Evolutionary conservation across 73 alveolate species (phyloP), one percentile per base, ranked within the genome.

Genomic region (Paramecium bursaria): DNA sequence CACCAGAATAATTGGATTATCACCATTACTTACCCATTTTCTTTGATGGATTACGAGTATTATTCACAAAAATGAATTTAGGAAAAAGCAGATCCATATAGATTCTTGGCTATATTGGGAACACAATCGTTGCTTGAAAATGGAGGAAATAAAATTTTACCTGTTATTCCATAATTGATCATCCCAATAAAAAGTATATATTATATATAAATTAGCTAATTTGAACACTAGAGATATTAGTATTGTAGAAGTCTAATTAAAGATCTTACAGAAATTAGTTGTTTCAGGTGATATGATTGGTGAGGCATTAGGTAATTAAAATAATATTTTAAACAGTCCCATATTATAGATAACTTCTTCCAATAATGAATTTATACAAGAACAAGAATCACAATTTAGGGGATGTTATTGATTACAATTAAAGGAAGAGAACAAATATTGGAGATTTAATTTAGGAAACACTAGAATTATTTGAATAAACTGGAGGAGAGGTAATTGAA

Each of bases 51-150:
- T 91, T 97, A 50, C 91, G 99, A 86, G 93, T 19, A 67, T 2
- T 0, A 35, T 75, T 57, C 76, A 90, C 50, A 49, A 52, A 75
- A 85, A 61, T 31, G 85, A 17, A 35, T 79, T 14, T 46, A 88
- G 35, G 99, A 97, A 86, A 96, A 95, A 88, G 95, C 95, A 46
- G 99, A 97, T 48, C 99, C 99, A 26, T 98, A 97, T 86, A 94
- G 99, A 85, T 98, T 98, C 94, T 93, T 98, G 80, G 99, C 99
- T 54, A 98, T 98, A 31, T 93, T 97, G 74, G 99, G 99, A 31
- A 91, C 97, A 50, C 93, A 88, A 89, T 99, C 95, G 87, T 86
- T 98, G 88, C 94, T 98, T 25, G 99, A 96, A 25, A 91, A 94
- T 75, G 99, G 99, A 19, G 98, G 98, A 5, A 95, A 97, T 74